phyloP scores from a whole-genome alignment of 805 yeast genomes.

The Monosporozyma siamensis region DNA sequence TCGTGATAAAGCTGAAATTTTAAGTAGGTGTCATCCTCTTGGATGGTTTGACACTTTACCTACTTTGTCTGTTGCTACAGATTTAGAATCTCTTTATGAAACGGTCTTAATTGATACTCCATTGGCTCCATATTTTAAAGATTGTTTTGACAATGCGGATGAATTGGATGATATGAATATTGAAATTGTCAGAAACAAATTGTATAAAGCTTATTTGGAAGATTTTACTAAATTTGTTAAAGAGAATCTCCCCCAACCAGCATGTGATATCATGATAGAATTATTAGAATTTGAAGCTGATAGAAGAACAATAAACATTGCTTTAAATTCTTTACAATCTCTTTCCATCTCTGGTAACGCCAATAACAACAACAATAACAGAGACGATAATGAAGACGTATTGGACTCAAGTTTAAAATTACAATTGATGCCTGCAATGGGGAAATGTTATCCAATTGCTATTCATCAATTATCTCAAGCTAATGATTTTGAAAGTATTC shows the following conservation, averaged over 20 bases:
- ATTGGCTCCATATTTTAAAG: constrained; percentile 90
- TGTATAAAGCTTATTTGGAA: constrained; percentile 88
- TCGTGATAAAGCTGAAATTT: constrained; percentile 79
- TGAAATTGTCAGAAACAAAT: constrained; percentile 84
- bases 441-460: constrained; percentile 63
- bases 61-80: constrained; percentile 88
- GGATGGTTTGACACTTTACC: constrained; percentile 99
- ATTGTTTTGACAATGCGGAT: constrained; percentile 72
- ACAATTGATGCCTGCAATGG: constrained; percentile 74
- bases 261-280: constrained; percentile 68
- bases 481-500: constrained; percentile 70
- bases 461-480: constrained; percentile 67
- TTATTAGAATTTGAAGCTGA: constrained; percentile 89
- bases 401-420: constrained; percentile 62
- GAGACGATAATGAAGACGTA: constrained; percentile 13
- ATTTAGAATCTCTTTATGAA: constrained; percentile 83
- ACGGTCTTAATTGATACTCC: constrained; percentile 95
- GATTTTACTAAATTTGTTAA: constrained; percentile 66
- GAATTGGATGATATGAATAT: constrained; percentile 93
- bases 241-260: constrained; percentile 58
- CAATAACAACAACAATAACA: neutral
- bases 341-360: constrained; percentile 4
- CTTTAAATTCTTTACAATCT: constrained; percentile 66
- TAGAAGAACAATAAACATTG: constrained; percentile 84
- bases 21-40: constrained; percentile 87